Evolutionary conservation across 1,139 yeast species (phyloP).

Genomic region (Debaryomyces fabryi): DNA sequence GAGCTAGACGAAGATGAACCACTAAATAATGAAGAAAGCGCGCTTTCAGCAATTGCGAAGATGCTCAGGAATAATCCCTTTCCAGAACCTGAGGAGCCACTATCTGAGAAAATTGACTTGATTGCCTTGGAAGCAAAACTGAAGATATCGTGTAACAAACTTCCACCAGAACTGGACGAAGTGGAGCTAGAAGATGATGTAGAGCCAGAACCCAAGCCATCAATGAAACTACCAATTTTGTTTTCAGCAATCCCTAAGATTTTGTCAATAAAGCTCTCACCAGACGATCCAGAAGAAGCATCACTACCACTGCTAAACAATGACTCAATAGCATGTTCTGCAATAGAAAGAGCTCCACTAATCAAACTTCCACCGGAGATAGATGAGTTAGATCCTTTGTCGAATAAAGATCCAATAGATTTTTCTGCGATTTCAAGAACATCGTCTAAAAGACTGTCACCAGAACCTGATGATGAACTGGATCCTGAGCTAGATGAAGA

Average conservation of each 20-base stretch:
- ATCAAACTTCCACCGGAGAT: constrained; percentile 10
- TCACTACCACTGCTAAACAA: neutral
- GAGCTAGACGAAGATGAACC: constrained; percentile 1
- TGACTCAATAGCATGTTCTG: constrained; percentile 7
- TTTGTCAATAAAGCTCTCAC: constrained; percentile 8
- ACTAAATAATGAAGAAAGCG: constrained; percentile 12
- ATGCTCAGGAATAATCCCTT: constrained; percentile 14
- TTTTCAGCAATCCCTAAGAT: constrained; percentile 11
- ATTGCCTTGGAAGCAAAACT: constrained; percentile 19
- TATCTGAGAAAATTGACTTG: constrained; percentile 17
- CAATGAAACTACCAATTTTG: constrained; percentile 13
- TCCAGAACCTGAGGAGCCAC: constrained; percentile 12
- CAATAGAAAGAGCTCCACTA: constrained; percentile 5
- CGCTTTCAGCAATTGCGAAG: constrained; percentile 10
- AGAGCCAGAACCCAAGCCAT: constrained; percentile 15
- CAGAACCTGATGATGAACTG: constrained; percentile 4
- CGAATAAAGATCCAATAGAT: constrained; percentile 8
- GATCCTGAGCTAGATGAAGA: constrained; percentile 1
- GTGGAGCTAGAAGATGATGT: constrained; percentile 14
- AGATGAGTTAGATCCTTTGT: constrained; percentile 6
- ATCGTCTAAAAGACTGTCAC: constrained; percentile 15
- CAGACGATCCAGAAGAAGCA: constrained; percentile 1
- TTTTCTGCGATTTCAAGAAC: constrained; percentile 14
- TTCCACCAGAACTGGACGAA: constrained; percentile 16
- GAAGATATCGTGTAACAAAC: constrained; percentile 19